Evolutionary conservation across 768 basidiomycete genomes (phyloP).

Genomic region (Leccinum barrowsii): DNA sequence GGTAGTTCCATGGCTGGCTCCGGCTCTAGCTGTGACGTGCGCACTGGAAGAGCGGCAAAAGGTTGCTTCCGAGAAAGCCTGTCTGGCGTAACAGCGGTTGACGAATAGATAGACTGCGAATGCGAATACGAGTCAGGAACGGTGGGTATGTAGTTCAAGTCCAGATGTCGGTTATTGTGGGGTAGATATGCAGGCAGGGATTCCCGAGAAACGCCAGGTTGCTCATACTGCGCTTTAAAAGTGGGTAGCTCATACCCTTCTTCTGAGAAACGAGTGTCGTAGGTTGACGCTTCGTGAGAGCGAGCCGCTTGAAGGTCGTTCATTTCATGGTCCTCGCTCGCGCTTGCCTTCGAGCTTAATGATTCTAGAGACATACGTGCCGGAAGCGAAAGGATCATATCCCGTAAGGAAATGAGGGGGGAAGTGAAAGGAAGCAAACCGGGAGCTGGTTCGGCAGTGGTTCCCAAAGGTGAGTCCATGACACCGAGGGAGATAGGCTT

Average conservation of each 20-base stretch:
- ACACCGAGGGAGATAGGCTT: not conserved
- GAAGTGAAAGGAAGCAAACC: constrained; percentile 11
- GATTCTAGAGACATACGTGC: constrained; percentile 31
- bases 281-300: not conserved
- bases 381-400: constrained; percentile 25
- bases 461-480: not conserved
- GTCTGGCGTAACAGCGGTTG: not conserved
- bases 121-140: not conserved
- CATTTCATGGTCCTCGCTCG: constrained; percentile 30
- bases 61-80: constrained; percentile 12
- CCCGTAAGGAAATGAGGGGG: constrained; percentile 19
- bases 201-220: not conserved
- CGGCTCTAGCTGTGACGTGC: constrained; percentile 31
- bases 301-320: constrained; percentile 13
- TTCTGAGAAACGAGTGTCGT: not conserved
- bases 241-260: constrained; percentile 16
- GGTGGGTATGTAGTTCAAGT: not conserved
- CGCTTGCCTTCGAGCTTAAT: constrained; percentile 24
- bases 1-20: constrained; percentile 33
- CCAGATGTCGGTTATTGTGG: not conserved
- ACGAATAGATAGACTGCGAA: not conserved
- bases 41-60: constrained; percentile 22
- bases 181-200: not conserved
- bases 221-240: constrained; percentile 2
- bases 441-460: constrained; percentile 1